Percentiles rank a stretch among this genome's conserved stretches.
Evolutionary conservation across 2,329 filamentous ascomycete species (phyloP).

Genomic region (Talaromyces sp.): DNA sequence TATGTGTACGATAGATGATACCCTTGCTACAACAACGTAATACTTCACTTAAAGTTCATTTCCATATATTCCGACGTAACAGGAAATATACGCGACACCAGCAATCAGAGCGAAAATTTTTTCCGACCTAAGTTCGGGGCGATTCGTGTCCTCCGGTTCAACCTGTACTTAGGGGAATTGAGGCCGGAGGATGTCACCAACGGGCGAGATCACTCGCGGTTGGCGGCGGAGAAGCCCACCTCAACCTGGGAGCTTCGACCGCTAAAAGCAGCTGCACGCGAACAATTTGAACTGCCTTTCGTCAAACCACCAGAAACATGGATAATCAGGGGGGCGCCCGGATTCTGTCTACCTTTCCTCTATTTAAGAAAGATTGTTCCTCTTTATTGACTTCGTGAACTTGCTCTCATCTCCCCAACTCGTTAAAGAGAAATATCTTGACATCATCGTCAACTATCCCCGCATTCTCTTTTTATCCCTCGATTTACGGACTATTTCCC

Average conservation of each 20-base stretch:
- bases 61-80: background rate
- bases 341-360: background rate
- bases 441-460: background rate
- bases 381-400: background rate
- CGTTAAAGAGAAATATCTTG: background rate
- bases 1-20: background rate
- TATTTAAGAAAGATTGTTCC: background rate
- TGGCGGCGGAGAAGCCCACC: conserved; percentile 22
- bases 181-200: conserved; percentile 20
- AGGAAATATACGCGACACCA: conserved; percentile 1
- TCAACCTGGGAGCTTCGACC: conserved; percentile 25
- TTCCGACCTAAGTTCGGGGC: conserved; percentile 19
- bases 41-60: background rate
- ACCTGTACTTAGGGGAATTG: conserved; percentile 50
- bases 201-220: background rate
- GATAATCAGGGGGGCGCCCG: conserved; percentile 18
- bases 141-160: conserved; percentile 24
- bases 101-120: conserved; percentile 16
- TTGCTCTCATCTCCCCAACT: background rate
- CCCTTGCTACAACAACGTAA: background rate
- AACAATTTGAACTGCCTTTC: conserved; percentile 20
- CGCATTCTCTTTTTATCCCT: background rate
- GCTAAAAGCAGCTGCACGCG: conserved; percentile 49
- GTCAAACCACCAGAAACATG: conserved; percentile 14
- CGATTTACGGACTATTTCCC: background rate